Evolutionary conservation across 2,329 filamentous ascomycete genomes (phyloP).

Genomic region (Chrysoporthe deuterocubensis): DNA sequence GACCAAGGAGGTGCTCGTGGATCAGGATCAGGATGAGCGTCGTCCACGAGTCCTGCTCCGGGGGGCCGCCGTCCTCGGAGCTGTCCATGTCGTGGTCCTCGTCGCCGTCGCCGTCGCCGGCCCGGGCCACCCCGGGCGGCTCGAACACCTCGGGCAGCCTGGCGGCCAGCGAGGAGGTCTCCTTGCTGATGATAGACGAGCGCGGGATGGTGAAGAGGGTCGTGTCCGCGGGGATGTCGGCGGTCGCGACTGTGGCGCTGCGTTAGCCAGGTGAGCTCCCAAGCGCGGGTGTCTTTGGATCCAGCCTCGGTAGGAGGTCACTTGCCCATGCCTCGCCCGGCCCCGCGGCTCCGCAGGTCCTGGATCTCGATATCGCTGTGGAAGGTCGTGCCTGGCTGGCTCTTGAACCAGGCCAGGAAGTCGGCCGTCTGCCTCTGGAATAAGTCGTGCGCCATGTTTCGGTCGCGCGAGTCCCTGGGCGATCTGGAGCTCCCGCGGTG

Average conservation of each 20-base stretch:
- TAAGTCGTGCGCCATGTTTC: conserved; percentile 29
- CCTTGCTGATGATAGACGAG: conserved; percentile 68
- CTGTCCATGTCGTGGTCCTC: conserved; percentile 36
- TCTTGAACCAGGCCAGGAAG: conserved; percentile 60
- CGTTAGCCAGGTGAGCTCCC: not conserved
- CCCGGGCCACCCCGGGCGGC: conserved; percentile 15
- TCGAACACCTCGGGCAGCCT: conserved; percentile 60
- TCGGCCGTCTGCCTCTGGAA: conserved; percentile 49
- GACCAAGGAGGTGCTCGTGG: conserved; percentile 68
- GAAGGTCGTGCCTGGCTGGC: conserved; percentile 56
- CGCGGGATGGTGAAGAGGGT: conserved; percentile 82
- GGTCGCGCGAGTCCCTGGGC: not conserved
- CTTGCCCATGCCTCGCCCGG: conserved; percentile 61
- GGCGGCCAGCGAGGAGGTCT: conserved; percentile 70
- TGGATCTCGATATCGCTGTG: conserved; percentile 56
- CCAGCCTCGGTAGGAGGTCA: not conserved
- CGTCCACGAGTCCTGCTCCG: conserved; percentile 56
- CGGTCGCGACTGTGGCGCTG: conserved; percentile 62
- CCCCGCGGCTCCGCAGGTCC: conserved; percentile 54
- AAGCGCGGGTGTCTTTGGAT: no score
- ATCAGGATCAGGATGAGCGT: conserved; percentile 77
- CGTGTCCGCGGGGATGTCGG: conserved; percentile 74
- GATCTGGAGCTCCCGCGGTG: not conserved
- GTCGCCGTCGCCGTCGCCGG: conserved; percentile 34
- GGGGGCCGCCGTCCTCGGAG: conserved; percentile 43